A percentile compares a stretch with the other conserved stretches of the same genome.
Evolutionary conservation across 2,329 filamentous ascomycete species (phyloP).

Genomic region (Hypoxylon sp.): DNA sequence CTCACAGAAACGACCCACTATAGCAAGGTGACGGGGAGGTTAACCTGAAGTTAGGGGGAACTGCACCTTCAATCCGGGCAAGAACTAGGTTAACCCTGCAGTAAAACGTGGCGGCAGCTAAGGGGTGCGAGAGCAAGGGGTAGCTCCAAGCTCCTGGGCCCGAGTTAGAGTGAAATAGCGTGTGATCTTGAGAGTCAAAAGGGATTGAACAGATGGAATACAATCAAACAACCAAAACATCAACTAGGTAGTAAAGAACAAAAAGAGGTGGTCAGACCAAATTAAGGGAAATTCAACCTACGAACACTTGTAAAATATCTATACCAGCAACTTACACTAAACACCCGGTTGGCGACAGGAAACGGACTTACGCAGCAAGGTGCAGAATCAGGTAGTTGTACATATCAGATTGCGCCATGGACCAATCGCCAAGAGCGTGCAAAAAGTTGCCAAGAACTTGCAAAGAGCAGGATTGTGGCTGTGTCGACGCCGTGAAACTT

Average conservation of each 20-base stretch:
- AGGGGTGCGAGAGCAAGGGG: slow-evolving; percentile 23
- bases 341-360: slow-evolving; percentile 3
- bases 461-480: slow-evolving; percentile 49
- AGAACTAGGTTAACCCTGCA: slow-evolving; percentile 25
- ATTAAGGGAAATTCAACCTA: slow-evolving; percentile 2
- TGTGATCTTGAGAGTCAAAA: neutral
- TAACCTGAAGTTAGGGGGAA: slow-evolving; percentile 17
- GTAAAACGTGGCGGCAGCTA: slow-evolving; percentile 39
- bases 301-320: slow-evolving; percentile 8
- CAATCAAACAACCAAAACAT: neutral
- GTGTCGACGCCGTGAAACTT: slow-evolving; percentile 36
- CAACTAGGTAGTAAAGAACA: slow-evolving; percentile 5
- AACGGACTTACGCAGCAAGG: slow-evolving; percentile 8
- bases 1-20: neutral
- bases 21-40: neutral
- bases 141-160: slow-evolving; percentile 3
- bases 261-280: slow-evolving; percentile 9
- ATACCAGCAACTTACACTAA: slow-evolving; percentile 19
- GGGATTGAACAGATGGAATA: neutral
- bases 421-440: slow-evolving; percentile 13
- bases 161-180: neutral
- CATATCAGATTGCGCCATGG: neutral
- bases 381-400: neutral
- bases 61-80: neutral
- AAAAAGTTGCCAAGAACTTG: slow-evolving; percentile 29